phyloP scores from a whole-genome alignment of 768 basidiomycete species.

The Calocera cornea region DNA sequence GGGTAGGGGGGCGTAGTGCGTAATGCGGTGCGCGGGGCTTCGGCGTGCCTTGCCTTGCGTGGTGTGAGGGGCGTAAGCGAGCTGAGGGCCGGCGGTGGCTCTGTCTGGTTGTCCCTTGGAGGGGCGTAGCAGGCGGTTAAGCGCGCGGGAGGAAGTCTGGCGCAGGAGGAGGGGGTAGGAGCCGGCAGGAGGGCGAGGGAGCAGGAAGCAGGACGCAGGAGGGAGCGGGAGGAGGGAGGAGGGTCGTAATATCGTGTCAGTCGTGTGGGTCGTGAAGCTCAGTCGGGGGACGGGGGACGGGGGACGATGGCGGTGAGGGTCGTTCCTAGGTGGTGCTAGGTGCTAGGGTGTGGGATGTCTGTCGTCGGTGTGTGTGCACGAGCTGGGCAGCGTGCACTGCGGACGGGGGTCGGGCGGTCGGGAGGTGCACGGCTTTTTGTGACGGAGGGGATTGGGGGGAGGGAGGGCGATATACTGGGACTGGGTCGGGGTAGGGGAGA shows the following conservation, averaged over 20 bases:
- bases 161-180: neutral
- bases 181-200: neutral
- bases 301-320: neutral
- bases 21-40: neutral
- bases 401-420: too few species aligned
- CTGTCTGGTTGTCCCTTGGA: too few species aligned
- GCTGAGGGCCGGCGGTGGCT: too few species aligned
- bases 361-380: neutral
- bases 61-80: too few species aligned
- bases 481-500: neutral
- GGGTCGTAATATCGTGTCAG: conserved; percentile 1
- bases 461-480: neutral
- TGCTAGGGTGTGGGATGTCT: neutral
- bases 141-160: too few species aligned
- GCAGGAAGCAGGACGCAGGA: neutral
- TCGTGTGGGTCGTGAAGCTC: neutral
- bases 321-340: too few species aligned
- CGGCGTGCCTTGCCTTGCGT: too few species aligned
- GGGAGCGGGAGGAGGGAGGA: neutral
- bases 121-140: too few species aligned
- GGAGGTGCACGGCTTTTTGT: too few species aligned
- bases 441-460: too few species aligned
- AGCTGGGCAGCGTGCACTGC: too few species aligned
- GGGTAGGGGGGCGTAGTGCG: neutral
- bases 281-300: neutral